Base-by-base conservation (phyloP, 1,284 basidiomycete species). In the Filobasidium uniguttulatum region DNA sequence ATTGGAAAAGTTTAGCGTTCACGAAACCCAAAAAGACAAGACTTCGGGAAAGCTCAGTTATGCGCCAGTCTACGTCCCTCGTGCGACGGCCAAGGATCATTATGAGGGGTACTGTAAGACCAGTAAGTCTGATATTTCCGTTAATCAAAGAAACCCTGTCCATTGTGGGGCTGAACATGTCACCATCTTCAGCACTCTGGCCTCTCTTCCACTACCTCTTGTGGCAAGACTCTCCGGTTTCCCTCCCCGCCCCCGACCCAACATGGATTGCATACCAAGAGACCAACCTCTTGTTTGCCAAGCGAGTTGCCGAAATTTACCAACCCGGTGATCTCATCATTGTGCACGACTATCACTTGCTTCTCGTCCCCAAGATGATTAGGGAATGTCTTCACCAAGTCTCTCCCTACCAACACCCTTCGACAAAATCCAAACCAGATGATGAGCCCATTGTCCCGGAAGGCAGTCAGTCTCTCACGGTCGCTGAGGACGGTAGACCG, bases 101-200 rank as follows among this genome's bases (percentile, higher is more conserved):
- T 96, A 96, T 65, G 88, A 91, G 60, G 91, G 90, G 0, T 97
- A 96, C 71, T 97, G 91, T 79, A 99, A 99, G 69, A 82, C 85
- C 60, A 94, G 85, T 89, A 62, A 72, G 79, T 76, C 9, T 9
- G 15, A 19, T n/a, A 19, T 49, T 45, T 15, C 33, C 23, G 31
- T 2, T 56, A 37, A 1, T 25, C 15, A 2, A 22, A 44, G 26
- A 41, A 9, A 44, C 23, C 43, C 46, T 56, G 38, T 59, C 34
- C n/a, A 17, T n/a, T 29, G 51, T 55, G 41, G 56, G 20, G 31
- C 20, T 10, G 15, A 26, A 12, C 5, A 35, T 17, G 20, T 20
- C 36, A 22, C 50, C 20, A 25, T 23, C 33, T 41, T 15, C 60
- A 87, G 85, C 83, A 31, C 79, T 99, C 46, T 99, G 93, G 93